Conservation (phyloP, 208 protist genomes). For the Plasmodiophora brassicae region DNA sequence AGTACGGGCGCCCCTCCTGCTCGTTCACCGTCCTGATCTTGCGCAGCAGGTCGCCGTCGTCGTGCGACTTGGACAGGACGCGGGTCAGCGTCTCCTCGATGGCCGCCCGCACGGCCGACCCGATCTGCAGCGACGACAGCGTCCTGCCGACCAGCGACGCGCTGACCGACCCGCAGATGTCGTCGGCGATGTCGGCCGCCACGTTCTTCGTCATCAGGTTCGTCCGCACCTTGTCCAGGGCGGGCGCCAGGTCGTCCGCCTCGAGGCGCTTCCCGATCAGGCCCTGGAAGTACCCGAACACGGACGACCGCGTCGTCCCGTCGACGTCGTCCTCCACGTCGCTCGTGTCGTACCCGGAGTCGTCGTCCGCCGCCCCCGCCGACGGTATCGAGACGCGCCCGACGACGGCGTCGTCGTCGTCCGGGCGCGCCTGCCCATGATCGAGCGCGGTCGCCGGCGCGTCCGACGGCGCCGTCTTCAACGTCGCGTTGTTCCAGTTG, state of each 20-base stretch:
- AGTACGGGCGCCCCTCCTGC: conserved; percentile 77
- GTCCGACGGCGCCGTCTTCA: background rate
- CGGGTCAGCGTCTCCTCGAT: conserved; percentile 79
- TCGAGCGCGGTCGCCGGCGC: background rate
- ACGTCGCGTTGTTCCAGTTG: background rate
- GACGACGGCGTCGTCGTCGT: background rate
- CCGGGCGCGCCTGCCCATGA: too few species aligned
- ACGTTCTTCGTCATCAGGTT: conserved; percentile 96
- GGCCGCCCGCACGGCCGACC: conserved; percentile 54
- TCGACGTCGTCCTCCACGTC: conserved; percentile 3
- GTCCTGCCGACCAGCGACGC: conserved; percentile 38
- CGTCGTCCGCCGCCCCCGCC: background rate
- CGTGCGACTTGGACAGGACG: conserved; percentile 91
- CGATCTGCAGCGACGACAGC: background rate
- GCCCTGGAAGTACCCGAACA: conserved; percentile 22
- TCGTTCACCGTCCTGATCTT: conserved; percentile 66
- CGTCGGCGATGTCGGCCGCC: conserved; percentile 85
- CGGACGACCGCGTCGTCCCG: background rate
- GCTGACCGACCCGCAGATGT: conserved; percentile 85
- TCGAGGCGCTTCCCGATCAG: conserved; percentile 68
- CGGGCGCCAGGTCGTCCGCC: conserved; percentile 74
- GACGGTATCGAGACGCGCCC: background rate
- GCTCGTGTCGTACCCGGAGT: conserved; percentile 16
- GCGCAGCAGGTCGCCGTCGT: conserved; percentile 86
- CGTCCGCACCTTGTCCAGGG: conserved; percentile 79